Base-by-base conservation (phyloP, 2,329 filamentous ascomycete species). In the Onygena corvina region DNA sequence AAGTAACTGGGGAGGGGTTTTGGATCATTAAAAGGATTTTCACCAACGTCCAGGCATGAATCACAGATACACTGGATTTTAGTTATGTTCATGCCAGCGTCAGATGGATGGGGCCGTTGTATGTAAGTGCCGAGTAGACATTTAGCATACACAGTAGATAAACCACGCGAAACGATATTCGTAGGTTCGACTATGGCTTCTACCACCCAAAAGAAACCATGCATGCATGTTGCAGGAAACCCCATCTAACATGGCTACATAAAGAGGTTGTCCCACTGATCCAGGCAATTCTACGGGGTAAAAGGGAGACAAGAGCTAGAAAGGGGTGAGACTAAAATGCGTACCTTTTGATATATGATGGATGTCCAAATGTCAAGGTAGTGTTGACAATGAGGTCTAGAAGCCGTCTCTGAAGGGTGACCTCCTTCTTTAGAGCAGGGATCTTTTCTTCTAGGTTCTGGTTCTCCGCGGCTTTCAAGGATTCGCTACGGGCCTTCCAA, bases 401-500 rank as follows among this genome's bases (percentile, higher is more conserved):
- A 54, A 77, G 67, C 53, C 75, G 72, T 48, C 77, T 74, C 59
- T 79, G 76, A 54, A 74, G 70, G 46, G 73, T 67, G 29, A 80
- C 79, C 50, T 76, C 69, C 55, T 73, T 73, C 58, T 75, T 77
- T 16, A 81, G 66, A 42, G 72, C 61, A 8, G 72, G 68, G 12
- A 79, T 67, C 59, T 78, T 75, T 46, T 71, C 66, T 53, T 67
- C 68, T 57, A 74, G 68, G 57, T 76, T 75, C 61, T 76, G 71
- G 51, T 77, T 74, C 57, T 79, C 76, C 8, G 79, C 78, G 53
- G 75, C 68, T 53, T 75, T 72, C 53, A 81, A 68, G 20, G 73
- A 72, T 54, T 74, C 72, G 36, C 68, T 72, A 56, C 77, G 76
- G 29, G 70, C 64, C 58, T 79, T 80, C 78, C 78, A 82, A 31